These are phyloP conservation scores for Bryum argenteum DNA, from an alignment of 225 moss, liverwort and hornwort species.

Conservation along the genomic window DNA sequence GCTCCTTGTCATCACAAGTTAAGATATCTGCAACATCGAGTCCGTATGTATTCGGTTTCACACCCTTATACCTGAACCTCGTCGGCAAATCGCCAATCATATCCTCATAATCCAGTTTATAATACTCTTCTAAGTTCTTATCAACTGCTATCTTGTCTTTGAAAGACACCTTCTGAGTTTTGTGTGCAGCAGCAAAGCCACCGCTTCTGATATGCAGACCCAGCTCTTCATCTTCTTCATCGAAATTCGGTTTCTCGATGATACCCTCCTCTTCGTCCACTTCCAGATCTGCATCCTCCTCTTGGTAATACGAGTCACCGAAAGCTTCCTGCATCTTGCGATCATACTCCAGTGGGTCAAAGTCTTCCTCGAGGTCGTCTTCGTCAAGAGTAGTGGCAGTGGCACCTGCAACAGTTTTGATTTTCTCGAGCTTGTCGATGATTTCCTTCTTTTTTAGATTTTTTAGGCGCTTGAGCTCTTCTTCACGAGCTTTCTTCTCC, in stretches of 20 bases:
- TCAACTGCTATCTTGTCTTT: constrained; percentile 87
- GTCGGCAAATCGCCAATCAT: constrained; percentile 87
- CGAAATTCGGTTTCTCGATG: constrained; percentile 68
- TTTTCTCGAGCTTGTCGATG: constrained; percentile 72
- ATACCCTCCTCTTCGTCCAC: constrained; percentile 54
- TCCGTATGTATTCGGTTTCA: constrained; percentile 79
- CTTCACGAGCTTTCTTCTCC: constrained; percentile 68
- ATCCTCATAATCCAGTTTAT: constrained; percentile 94
- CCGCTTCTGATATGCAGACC: constrained; percentile 48
- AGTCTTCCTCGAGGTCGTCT: constrained; percentile 83
- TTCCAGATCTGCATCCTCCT: constrained; percentile 74
- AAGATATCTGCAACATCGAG: constrained; percentile 74
- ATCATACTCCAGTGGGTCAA: constrained; percentile 88
- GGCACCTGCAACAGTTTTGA: constrained; percentile 73
- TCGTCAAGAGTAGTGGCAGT: constrained; percentile 46
- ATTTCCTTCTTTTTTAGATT: constrained; percentile 92
- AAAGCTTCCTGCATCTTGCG: constrained; percentile 92
- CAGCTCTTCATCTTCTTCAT: constrained; percentile 67
- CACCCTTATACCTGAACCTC: constrained; percentile 75
- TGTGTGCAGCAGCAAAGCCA: constrained; percentile 75
- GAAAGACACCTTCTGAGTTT: constrained; percentile 75
- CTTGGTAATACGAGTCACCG: constrained; percentile 81
- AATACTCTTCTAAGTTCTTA: constrained; percentile 89
- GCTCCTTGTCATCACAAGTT: constrained; percentile 75
- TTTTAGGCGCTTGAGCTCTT: constrained; percentile 90